Evolutionary conservation across 2,329 filamentous ascomycete species (phyloP), one percentile per base, ranked within the genome.

Genomic region (Corniculantispora saksenae): DNA sequence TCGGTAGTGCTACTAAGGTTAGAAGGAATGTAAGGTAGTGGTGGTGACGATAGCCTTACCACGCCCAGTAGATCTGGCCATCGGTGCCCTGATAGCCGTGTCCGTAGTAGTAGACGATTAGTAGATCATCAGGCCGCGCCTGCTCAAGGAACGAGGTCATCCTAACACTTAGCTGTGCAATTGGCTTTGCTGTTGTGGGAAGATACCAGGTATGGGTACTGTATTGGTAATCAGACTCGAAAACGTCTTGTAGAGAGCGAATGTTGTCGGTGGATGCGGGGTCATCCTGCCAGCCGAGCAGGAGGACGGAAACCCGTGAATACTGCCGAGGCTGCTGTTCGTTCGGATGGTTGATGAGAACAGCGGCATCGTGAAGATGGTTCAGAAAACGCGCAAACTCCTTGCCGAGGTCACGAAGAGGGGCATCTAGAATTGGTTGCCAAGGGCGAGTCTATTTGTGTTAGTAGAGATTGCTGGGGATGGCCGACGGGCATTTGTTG

Each of bases 311-410:
- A 17, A 87, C 86, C 64, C 82, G 83, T 21, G 78, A 81, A 69
- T 90, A 88, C 6, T 15, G 32, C 17, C 47, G 2, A 17, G 1
- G 27, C 82, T 82, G 3, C 82, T 80, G 82, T 71, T 88, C 84
- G 54, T 85, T 85, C 75, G 89, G 86, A 67, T 85, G 82, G 73
- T 88, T 86, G 69, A 90, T 88, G 71, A 88, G 80, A 83, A 89
- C 88, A 68, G 87, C 87, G 58, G 87, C 87, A 82, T 89, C 87
- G 73, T 90, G 87, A 53, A 90, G 82, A 77, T 90, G 87, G 55
- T 87, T 83, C 66, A 87, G 87, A 72, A 89, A 89, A 61, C 85
- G 83, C 75, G 89, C 87, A 76, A 89, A 90, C 71, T 89, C 86
- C 76, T 86, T 82, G 69, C 84, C n/a, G n/a, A n/a, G n/a, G n/a